These are phyloP conservation scores for Lolium multiflorum DNA, from an alignment of 176 grass and related monocot genomes.

Conservation along the genomic window DNA sequence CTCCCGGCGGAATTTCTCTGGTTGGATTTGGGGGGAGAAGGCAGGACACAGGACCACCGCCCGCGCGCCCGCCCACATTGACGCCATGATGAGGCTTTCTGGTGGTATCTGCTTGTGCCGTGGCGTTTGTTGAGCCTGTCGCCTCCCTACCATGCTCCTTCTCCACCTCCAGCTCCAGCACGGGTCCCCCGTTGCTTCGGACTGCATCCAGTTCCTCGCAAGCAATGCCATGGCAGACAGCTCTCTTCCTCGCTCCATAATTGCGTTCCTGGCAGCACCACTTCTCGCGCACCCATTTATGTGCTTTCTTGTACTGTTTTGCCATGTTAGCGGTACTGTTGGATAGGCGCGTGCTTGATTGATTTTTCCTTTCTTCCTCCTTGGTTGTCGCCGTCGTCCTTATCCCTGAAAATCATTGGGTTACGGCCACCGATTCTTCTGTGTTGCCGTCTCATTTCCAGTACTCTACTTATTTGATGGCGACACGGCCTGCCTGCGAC, in stretches of 20 bases:
- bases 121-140: constrained; percentile 46
- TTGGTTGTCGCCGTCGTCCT: neutral
- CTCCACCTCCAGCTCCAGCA: neutral
- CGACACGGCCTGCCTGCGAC: neutral
- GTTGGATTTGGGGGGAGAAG: neutral
- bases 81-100: constrained; percentile 40
- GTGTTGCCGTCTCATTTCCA: neutral
- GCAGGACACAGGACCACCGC: constrained; percentile 45
- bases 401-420: neutral
- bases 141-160: neutral
- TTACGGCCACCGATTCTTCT: constrained; percentile 15
- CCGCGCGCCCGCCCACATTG: constrained; percentile 35
- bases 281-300: neutral
- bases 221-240: constrained; percentile 1
- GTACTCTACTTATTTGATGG: too few relatives aligned
- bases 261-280: neutral
- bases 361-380: neutral
- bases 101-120: constrained; percentile 31
- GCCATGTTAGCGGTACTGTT: constrained; percentile 14
- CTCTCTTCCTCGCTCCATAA: constrained; percentile 17
- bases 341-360: neutral
- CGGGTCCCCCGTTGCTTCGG: constrained; percentile 14
- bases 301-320: neutral
- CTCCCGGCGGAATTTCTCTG: neutral
- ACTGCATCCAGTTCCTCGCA: constrained; percentile 53